Evolutionary conservation across 192 early-diverging fungal genomes (phyloP).

Genomic region (Diversispora eburnea): DNA sequence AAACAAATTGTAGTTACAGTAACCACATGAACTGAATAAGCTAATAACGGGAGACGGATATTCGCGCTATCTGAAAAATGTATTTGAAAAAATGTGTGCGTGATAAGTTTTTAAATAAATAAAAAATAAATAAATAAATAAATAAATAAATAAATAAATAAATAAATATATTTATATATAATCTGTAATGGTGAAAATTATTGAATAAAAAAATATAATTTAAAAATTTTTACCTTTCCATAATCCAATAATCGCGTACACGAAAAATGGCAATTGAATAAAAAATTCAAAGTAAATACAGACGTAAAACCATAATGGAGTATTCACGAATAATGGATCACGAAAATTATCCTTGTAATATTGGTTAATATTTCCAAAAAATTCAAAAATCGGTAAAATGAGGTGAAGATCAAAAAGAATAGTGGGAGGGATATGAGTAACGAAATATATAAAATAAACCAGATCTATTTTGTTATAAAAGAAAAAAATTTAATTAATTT

Average conservation of each 20-base stretch:
- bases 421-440: slow-evolving; percentile 68
- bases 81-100: too few species aligned
- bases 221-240: slow-evolving; percentile 43
- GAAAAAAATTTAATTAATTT: background rate
- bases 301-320: slow-evolving; percentile 60
- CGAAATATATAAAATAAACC: slow-evolving; percentile 64
- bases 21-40: slow-evolving; percentile 70
- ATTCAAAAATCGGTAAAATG: slow-evolving; percentile 53
- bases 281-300: slow-evolving; percentile 59
- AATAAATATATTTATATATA: slow-evolving; percentile 6
- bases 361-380: slow-evolving; percentile 36
- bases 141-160: too few species aligned
- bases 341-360: slow-evolving; percentile 50
- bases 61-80: background rate
- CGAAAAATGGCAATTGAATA: slow-evolving; percentile 69
- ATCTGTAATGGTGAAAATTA: too few species aligned
- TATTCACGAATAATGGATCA: slow-evolving; percentile 60
- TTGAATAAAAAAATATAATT: background rate
- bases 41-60: slow-evolving; percentile 46
- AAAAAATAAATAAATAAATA: too few species aligned
- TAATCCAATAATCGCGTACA: slow-evolving; percentile 55
- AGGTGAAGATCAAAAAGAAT: slow-evolving; percentile 55
- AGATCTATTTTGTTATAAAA: slow-evolving; percentile 38
- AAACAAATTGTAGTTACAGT: slow-evolving; percentile 66
- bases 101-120: too few species aligned